Evolutionary conservation across 805 yeast species (phyloP), one percentile per base, ranked within the genome.

Genomic region (Candida ascalaphidarum): DNA sequence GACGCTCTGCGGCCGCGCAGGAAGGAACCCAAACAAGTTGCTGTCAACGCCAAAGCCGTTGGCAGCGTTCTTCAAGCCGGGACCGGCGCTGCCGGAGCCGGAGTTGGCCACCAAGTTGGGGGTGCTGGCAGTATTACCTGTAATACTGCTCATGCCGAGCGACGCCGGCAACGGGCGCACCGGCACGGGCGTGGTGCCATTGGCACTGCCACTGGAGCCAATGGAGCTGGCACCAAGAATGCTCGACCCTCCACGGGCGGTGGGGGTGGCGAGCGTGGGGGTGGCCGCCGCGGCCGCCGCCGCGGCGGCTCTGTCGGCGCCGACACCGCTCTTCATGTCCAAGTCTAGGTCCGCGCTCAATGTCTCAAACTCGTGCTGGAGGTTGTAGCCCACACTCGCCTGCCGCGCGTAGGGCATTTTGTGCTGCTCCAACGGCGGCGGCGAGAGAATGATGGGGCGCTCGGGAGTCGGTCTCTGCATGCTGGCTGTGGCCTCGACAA

Each of bases 351-450:
- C 68, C 12, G 59, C 61, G 29, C 58, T 61, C 32, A 63, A 47
- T n/a, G 68, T 61, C 36, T 63, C 67, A 37, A 63, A 63, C 42
- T 63, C 69, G 28, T 63, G 66, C 40, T 63, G 67, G 41, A 63
- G 51, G 40, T 63, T 61, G 44, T 54, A 62, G 6, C 68, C 67
- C 14, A 62, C 69, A 37, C 64, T 57, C 39, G 54, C 66, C 39
- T 62, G 65, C 27, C 68, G 18, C 16, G 27, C 30, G 8, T 23
- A 22, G 5, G 25, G 14, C 22, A 16, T 9, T 20, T 21, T 27
- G 31, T 35, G 44, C 16, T 31, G 46, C 16, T 53, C 58, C 36
- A 58, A 55, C 1, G 65, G 64, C 3, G 63, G 63, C 13, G 67
- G 66, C 11, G 67, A 60, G 32, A 61, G 49, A 22, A 59, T 45